A percentile compares a stretch with the other conserved stretches of the same genome.
phyloP scores from a whole-genome alignment of 2,329 filamentous ascomycete genomes.

The Penicillium sp. region DNA sequence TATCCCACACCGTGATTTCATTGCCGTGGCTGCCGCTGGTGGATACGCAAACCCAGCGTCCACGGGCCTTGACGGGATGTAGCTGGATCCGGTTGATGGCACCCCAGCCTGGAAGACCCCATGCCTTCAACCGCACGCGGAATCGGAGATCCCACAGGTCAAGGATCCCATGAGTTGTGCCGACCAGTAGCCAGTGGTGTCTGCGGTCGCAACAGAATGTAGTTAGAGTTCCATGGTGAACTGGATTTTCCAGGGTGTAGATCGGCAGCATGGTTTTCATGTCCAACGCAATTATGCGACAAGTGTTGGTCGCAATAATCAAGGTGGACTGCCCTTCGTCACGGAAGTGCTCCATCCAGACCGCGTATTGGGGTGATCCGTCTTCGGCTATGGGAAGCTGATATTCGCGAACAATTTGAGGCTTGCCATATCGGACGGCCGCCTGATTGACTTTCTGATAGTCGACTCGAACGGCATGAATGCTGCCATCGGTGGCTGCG shows the following conservation, averaged over 20 bases:
- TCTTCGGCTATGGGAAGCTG: slow-evolving; percentile 55
- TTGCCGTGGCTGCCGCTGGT: slow-evolving; percentile 77
- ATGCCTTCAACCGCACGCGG: slow-evolving; percentile 79
- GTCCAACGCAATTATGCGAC: slow-evolving; percentile 79
- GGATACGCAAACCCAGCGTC: slow-evolving; percentile 82
- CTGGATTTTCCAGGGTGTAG: slow-evolving; percentile 79
- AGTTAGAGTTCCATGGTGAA: slow-evolving; percentile 87
- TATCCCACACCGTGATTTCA: slow-evolving; percentile 92
- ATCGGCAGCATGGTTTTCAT: slow-evolving; percentile 80
- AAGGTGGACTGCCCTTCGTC: slow-evolving; percentile 79
- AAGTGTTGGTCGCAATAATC: slow-evolving; percentile 81
- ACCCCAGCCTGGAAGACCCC: slow-evolving; percentile 79
- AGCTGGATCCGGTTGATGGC: slow-evolving; percentile 77
- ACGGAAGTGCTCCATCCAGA: slow-evolving; percentile 92
- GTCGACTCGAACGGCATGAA: slow-evolving; percentile 85
- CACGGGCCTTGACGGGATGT: slow-evolving; percentile 74
- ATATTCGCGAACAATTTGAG: slow-evolving; percentile 75
- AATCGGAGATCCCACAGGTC: slow-evolving; percentile 98
- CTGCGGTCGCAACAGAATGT: slow-evolving; percentile 86
- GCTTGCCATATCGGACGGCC: slow-evolving; percentile 69
- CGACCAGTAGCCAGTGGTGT: slow-evolving; percentile 86
- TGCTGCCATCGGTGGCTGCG: slow-evolving; percentile 83
- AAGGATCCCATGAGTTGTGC: slow-evolving; percentile 88
- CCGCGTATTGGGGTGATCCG: slow-evolving; percentile 65
- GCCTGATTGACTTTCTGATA: slow-evolving; percentile 59